Evolutionary conservation across 306 rosid species (phyloP).

Genomic region (Macrotyloma uniflorum): DNA sequence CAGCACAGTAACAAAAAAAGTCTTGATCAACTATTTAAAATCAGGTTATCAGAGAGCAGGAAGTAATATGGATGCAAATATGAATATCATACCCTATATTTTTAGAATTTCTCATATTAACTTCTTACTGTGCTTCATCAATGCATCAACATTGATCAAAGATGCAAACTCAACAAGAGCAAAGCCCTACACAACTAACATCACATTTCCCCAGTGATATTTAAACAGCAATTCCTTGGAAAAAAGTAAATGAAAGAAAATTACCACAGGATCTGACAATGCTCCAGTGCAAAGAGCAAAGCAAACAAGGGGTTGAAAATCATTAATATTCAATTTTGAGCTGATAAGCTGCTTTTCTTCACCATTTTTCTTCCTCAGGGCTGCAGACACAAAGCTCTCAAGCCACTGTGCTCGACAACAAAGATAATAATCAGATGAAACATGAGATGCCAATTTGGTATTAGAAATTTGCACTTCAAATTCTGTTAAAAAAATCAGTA

Average conservation of each 20-base stretch:
- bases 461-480: neutral
- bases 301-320: constrained; percentile 71
- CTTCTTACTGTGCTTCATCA: constrained; percentile 16
- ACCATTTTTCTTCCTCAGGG: constrained; percentile 74
- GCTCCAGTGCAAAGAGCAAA: constrained; percentile 90
- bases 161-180: constrained; percentile 2
- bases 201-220: neutral
- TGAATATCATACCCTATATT: neutral
- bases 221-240: neutral
- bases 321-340: constrained; percentile 67
- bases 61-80: neutral
- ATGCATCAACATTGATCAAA: constrained; percentile 1
- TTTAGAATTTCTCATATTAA: constrained; percentile 17
- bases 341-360: constrained; percentile 74
- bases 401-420: constrained; percentile 73
- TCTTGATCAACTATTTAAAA: constrained; percentile 16
- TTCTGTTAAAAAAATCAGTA: neutral
- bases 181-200: constrained; percentile 14
- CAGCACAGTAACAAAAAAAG: constrained; percentile 36
- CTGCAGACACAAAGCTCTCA: constrained; percentile 81
- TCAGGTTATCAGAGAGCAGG: neutral
- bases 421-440: constrained; percentile 24
- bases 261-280: constrained; percentile 90
- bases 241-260: constrained; percentile 16
- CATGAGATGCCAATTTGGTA: neutral